These are phyloP conservation scores for Tephrocybe sp. DNA, from an alignment of 768 basidiomycete genomes.

Conservation along the genomic window DNA sequence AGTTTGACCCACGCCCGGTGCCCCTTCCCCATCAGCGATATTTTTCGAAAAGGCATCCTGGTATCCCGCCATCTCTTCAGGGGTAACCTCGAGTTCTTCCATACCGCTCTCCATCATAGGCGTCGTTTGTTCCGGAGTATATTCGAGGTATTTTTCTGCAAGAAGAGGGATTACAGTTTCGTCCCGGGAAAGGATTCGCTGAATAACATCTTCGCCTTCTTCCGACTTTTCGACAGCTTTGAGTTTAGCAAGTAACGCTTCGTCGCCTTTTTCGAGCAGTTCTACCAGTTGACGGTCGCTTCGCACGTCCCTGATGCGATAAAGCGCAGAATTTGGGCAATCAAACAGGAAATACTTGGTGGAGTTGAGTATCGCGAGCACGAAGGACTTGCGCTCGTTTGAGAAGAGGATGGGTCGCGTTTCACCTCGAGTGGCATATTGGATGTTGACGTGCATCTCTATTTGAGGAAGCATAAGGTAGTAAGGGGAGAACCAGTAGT, in stretches of 20 bases:
- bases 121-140: constrained; percentile 24
- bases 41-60: background rate
- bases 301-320: constrained; percentile 12
- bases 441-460: constrained; percentile 32
- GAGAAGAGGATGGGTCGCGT: constrained; percentile 32
- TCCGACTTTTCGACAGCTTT: constrained; percentile 17
- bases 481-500: constrained; percentile 33
- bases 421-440: constrained; percentile 28
- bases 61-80: constrained; percentile 1
- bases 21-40: background rate
- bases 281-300: constrained; percentile 17
- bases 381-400: constrained; percentile 15
- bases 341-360: constrained; percentile 19
- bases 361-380: constrained; percentile 23
- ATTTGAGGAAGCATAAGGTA: constrained; percentile 36
- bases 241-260: constrained; percentile 5
- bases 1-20: background rate
- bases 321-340: constrained; percentile 5
- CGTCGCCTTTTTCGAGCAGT: constrained; percentile 14
- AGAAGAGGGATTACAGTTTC: constrained; percentile 30
- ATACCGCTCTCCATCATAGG: constrained; percentile 11
- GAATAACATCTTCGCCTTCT: constrained; percentile 26
- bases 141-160: constrained; percentile 27
- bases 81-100: background rate
- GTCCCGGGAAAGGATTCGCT: constrained; percentile 28